Percentiles rank a stretch among this genome's conserved stretches.
Evolutionary conservation across 169 alveolate genomes (phyloP).

Genomic region (Plasmodium malariae): DNA sequence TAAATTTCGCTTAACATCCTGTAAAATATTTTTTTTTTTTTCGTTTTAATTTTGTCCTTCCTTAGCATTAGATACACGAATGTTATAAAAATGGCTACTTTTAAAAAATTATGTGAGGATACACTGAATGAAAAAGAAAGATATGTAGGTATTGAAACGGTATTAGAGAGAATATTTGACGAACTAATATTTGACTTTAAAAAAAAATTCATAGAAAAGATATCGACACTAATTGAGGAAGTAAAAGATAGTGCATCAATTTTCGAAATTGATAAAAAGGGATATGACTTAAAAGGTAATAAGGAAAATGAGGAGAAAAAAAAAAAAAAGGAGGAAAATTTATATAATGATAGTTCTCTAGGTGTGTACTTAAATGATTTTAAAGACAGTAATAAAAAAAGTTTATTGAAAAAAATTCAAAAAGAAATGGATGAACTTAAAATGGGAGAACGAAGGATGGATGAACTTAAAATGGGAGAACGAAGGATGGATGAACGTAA

Average conservation of each 20-base stretch:
- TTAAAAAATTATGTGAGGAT: slow-evolving; percentile 1
- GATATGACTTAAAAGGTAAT: neutral
- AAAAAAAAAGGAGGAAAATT: neutral
- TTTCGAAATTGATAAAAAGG: slow-evolving; percentile 20
- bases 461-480: neutral
- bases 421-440: slow-evolving; percentile 2
- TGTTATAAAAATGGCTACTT: slow-evolving; percentile 37
- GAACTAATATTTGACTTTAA: slow-evolving; percentile 50
- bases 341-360: slow-evolving; percentile 17
- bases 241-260: slow-evolving; percentile 4
- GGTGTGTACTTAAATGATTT: slow-evolving; percentile 24
- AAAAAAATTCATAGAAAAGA: slow-evolving; percentile 40
- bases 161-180: slow-evolving; percentile 45
- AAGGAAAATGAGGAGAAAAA: neutral
- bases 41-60: too few relatives aligned
- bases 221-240: slow-evolving; percentile 30
- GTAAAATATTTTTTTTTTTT: too few relatives aligned
- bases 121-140: slow-evolving; percentile 15
- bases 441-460: neutral
- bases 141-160: slow-evolving; percentile 1
- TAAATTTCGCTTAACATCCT: too few relatives aligned
- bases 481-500: neutral
- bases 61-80: too few relatives aligned
- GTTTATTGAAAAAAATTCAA: slow-evolving; percentile 38
- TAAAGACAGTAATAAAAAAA: slow-evolving; percentile 28